Conservation (phyloP, 2,329 filamentous ascomycete genomes). For the Nemania sp. region DNA sequence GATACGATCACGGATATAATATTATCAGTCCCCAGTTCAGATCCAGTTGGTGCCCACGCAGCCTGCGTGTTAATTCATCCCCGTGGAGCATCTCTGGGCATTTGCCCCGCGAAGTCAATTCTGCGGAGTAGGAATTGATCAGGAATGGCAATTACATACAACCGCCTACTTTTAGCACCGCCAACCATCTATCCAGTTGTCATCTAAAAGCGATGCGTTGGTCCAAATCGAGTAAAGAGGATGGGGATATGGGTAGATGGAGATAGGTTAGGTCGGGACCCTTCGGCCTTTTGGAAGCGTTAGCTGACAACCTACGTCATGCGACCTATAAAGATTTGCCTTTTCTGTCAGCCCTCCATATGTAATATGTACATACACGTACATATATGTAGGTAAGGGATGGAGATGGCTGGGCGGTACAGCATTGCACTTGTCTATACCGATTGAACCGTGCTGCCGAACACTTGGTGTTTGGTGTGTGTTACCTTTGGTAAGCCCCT, state of each 20-base stretch:
- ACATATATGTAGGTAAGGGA: not conserved
- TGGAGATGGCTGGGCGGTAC: not conserved
- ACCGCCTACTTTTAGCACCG: constrained; percentile 1
- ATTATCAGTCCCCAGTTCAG: constrained; percentile 9
- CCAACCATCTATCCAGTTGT: constrained; percentile 10
- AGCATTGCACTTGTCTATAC: not conserved
- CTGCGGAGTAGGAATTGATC: not conserved
- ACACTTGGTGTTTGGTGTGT: not conserved
- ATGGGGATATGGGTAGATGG: not conserved
- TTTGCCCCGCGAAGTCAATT: not conserved
- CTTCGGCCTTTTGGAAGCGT: constrained; percentile 3
- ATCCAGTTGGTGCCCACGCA: constrained; percentile 20
- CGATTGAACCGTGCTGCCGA: constrained; percentile 3
- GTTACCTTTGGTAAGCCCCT: too few relatives aligned
- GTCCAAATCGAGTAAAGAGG: constrained; percentile 6
- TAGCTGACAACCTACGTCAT: constrained; percentile 37
- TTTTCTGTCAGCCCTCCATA: constrained; percentile 32
- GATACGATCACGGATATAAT: not conserved
- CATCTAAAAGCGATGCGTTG: constrained; percentile 12
- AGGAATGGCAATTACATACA: not conserved
- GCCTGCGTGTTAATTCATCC: constrained; percentile 3
- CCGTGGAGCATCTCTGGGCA: constrained; percentile 3
- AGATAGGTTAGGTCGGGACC: not conserved
- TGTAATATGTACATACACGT: not conserved
- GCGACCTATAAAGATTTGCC: constrained; percentile 19